phyloP scores from a whole-genome alignment of 2,329 filamentous ascomycete genomes.

The Beauveria pseudobassiana region DNA sequence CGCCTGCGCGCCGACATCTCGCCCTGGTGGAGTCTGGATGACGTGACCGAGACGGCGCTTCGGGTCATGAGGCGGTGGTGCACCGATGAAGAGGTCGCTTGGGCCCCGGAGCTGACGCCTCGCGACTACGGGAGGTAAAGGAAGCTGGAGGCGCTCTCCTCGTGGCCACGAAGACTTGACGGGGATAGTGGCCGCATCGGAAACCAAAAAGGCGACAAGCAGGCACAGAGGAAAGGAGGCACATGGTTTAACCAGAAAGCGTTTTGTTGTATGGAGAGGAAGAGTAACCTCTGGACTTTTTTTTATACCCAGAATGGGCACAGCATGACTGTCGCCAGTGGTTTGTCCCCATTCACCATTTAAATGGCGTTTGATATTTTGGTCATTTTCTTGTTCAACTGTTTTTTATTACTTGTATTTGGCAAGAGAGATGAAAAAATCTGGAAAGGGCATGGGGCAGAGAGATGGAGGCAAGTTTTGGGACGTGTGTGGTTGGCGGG shows the following conservation, averaged over 20 bases:
- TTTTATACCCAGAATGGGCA: constrained; percentile 12
- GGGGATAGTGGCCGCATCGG: neutral
- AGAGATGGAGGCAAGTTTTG: too few species aligned
- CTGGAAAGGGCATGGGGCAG: too few species aligned
- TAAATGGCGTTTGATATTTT: neutral
- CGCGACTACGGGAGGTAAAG: constrained; percentile 9
- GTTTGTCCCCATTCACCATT: neutral
- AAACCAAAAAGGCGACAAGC: neutral
- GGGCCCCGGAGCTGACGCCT: constrained; percentile 31
- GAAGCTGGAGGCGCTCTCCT: neutral
- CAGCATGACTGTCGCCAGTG: neutral
- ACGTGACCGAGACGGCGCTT: constrained; percentile 32
- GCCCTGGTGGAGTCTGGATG: constrained; percentile 38
- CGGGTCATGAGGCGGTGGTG: constrained; percentile 36
- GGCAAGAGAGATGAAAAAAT: too few species aligned
- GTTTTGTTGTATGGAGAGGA: constrained; percentile 5
- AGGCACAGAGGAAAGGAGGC: neutral
- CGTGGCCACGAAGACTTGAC: neutral
- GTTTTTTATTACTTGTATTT: too few species aligned
- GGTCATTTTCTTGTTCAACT: too few species aligned
- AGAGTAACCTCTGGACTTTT: neutral
- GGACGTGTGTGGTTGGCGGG: too few species aligned
- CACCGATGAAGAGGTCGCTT: constrained; percentile 36
- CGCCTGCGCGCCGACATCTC: constrained; percentile 24
- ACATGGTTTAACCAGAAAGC: constrained; percentile 15